Conservation (phyloP, 1,284 basidiomycete genomes). For the Mycosarcoma mackinlayi region DNA sequence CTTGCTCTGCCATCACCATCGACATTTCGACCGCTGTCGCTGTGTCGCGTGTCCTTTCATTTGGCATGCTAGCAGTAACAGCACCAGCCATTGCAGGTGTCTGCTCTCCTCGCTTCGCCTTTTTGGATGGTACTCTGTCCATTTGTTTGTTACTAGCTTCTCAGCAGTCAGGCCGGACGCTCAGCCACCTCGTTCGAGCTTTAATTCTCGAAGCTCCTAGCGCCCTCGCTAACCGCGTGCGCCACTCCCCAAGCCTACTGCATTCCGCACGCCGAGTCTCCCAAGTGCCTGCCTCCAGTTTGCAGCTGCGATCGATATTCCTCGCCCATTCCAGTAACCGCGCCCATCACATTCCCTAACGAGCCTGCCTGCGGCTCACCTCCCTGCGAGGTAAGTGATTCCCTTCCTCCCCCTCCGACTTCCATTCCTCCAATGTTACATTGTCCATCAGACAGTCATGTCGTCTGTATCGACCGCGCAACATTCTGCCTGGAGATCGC, state of each 20-base stretch:
- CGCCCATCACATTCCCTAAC: constrained; percentile 38
- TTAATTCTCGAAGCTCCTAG: constrained; percentile 28
- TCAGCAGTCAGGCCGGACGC: constrained; percentile 1
- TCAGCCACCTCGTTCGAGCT: constrained; percentile 19
- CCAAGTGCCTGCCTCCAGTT: constrained; percentile 30
- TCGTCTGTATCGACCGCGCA: no score
- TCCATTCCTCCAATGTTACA: constrained; percentile 1
- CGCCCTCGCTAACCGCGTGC: constrained; percentile 9
- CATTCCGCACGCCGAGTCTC: constrained; percentile 35
- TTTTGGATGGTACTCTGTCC: neutral
- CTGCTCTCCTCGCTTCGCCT: constrained; percentile 7
- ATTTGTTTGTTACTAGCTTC: constrained; percentile 41
- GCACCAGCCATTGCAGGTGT: constrained; percentile 4
- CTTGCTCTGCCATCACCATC: neutral
- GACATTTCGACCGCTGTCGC: neutral
- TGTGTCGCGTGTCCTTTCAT: constrained; percentile 3
- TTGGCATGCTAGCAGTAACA: constrained; percentile 1
- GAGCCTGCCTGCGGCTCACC: constrained; percentile 21
- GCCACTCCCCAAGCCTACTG: constrained; percentile 16
- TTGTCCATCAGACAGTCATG: no score
- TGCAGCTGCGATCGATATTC: constrained; percentile 40
- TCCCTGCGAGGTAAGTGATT: constrained; percentile 31
- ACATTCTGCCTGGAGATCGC: neutral
- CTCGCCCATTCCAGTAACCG: constrained; percentile 31
- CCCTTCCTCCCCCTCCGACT: neutral